These are phyloP conservation scores for Microcera coccophila DNA, from an alignment of 2,329 filamentous ascomycete species.

Conservation along the genomic window DNA sequence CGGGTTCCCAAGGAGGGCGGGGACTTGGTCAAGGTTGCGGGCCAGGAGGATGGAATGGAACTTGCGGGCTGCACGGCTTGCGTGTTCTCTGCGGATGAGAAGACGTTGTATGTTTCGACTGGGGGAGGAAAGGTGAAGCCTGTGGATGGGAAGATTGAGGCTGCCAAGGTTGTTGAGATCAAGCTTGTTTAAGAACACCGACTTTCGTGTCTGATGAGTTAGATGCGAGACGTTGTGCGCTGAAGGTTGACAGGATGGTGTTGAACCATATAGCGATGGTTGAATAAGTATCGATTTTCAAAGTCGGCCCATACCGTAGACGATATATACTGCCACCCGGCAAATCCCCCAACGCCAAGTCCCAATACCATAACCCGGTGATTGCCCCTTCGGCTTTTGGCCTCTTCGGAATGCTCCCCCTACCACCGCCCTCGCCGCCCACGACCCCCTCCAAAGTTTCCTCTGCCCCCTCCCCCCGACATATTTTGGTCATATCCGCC, in stretches of 20 bases:
- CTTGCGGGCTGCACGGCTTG: slow-evolving; percentile 17
- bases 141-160: slow-evolving; percentile 18
- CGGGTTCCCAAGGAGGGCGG: slow-evolving; percentile 5
- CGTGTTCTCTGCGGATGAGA: slow-evolving; percentile 8
- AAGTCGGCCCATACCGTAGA: not conserved
- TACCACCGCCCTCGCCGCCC: slow-evolving; percentile 27
- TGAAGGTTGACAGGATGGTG: not conserved
- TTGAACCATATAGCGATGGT: not conserved
- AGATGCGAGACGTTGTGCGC: not conserved
- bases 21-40: slow-evolving; percentile 6
- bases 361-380: slow-evolving; percentile 20
- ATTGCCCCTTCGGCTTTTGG: slow-evolving; percentile 7
- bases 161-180: slow-evolving; percentile 17
- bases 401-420: slow-evolving; percentile 7
- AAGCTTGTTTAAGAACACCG: slow-evolving; percentile 6
- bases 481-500: slow-evolving; percentile 46
- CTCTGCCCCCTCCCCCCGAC: slow-evolving; percentile 35
- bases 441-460: slow-evolving; percentile 32
- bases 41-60: slow-evolving; percentile 3
- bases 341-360: slow-evolving; percentile 26
- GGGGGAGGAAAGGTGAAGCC: slow-evolving; percentile 11
- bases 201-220: not conserved
- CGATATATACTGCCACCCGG: too few species aligned
- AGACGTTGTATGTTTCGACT: slow-evolving; percentile 15
- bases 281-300: not conserved